phyloP scores from a whole-genome alignment of 768 basidiomycete genomes.

The Pilatotrama ljubarskyi region DNA sequence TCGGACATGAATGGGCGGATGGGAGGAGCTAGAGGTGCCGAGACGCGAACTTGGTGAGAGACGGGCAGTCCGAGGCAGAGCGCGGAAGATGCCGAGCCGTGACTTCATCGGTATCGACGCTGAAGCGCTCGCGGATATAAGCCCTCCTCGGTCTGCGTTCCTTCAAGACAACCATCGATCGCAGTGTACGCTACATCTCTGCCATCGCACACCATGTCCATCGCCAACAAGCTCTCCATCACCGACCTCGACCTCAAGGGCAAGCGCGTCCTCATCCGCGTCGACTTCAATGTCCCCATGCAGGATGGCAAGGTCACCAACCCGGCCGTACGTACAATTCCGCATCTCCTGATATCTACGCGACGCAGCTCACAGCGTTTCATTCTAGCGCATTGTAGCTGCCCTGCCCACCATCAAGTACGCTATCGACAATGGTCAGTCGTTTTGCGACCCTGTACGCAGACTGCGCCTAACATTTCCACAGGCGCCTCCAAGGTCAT shows the following conservation, averaged over 20 bases:
- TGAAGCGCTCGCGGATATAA: conserved; percentile 15
- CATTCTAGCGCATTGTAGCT: conserved; percentile 86
- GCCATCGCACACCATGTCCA: conserved; percentile 61
- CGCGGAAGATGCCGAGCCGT: conserved; percentile 23
- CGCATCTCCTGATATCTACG: conserved; percentile 13
- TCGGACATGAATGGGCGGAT: conserved; percentile 23
- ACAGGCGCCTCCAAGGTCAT: conserved; percentile 79
- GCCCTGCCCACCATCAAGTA: conserved; percentile 95
- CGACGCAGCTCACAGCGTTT: conserved; percentile 6
- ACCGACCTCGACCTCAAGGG: conserved; percentile 85
- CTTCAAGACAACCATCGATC: conserved; percentile 16
- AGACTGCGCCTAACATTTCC: conserved; percentile 9
- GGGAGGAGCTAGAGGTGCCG: conserved; percentile 16
- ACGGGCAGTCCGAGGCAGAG: conserved; percentile 2
- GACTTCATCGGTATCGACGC: conserved; percentile 20
- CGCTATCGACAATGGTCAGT: conserved; percentile 79
- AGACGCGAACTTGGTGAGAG: conserved; percentile 3
- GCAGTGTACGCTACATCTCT: conserved; percentile 6
- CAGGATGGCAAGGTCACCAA: conserved; percentile 93
- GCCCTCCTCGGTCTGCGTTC: not conserved
- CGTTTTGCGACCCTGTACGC: not conserved
- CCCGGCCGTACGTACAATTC: conserved; percentile 71
- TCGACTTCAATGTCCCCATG: conserved; percentile 96
- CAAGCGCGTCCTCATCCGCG: conserved; percentile 90
- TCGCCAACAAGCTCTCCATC: conserved; percentile 93